phyloP scores from a whole-genome alignment of 1,139 yeast species.

The Keqinozyma sinolaborantium region DNA sequence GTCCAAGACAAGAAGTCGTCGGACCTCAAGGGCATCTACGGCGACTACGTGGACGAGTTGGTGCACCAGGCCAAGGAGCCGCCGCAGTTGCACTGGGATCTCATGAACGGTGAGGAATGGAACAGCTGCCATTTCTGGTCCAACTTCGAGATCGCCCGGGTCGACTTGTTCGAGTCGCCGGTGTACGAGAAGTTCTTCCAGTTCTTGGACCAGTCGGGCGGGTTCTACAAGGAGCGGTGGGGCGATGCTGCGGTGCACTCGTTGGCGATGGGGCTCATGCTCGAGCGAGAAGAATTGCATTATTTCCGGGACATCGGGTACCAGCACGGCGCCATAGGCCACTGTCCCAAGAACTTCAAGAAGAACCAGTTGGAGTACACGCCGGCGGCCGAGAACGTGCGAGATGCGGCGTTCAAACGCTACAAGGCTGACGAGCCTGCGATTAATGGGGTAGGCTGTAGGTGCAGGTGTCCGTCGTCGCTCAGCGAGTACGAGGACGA shows the following conservation, averaged over 20 bases:
- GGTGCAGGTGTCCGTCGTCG: conserved; percentile 71
- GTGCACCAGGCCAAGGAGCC: conserved; percentile 21
- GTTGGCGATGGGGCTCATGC: conserved; percentile 71
- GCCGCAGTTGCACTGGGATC: conserved; percentile 44
- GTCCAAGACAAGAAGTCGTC: conserved; percentile 18
- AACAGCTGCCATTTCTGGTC: conserved; percentile 92
- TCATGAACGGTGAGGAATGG: conserved; percentile 63
- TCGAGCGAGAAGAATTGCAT: conserved; percentile 67
- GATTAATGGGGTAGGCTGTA: conserved; percentile 71
- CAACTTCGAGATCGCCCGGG: conserved; percentile 84
- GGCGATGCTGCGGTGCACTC: conserved; percentile 96
- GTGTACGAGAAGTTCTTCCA: conserved; percentile 63
- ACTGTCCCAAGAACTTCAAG: conserved; percentile 73
- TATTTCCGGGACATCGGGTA: conserved; percentile 91
- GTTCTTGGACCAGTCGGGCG: conserved; percentile 66
- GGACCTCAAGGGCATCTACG: conserved; percentile 23
- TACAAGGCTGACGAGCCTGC: conserved; percentile 42
- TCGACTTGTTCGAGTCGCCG: conserved; percentile 65
- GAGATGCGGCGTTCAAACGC: conserved; percentile 21
- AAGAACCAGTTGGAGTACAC: conserved; percentile 45
- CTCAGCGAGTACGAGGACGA: conserved; percentile 54
- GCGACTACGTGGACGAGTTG: conserved; percentile 20
- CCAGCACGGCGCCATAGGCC: conserved; percentile 71
- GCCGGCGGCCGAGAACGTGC: conserved; percentile 15
- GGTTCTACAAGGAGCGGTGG: conserved; percentile 88